These are phyloP conservation scores for Eudorina sp. DNA, from an alignment of 139 green algal genomes.

Conservation along the genomic window DNA sequence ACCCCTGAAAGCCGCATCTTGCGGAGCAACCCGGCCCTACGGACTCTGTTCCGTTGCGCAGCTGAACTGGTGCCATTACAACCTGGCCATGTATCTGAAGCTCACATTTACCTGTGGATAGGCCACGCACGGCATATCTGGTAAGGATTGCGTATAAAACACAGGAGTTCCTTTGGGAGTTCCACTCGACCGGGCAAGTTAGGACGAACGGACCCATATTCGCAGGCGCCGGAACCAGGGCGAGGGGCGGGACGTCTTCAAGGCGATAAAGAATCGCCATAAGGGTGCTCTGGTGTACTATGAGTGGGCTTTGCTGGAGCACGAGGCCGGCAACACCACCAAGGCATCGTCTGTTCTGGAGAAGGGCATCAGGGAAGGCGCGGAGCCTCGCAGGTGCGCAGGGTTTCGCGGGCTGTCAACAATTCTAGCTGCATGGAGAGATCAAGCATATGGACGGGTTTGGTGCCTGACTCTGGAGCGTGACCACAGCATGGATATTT, in stretches of 20 bases:
- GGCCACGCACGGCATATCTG: conserved; percentile 84
- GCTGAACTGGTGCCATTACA: conserved; percentile 76
- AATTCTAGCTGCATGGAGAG: too few species aligned
- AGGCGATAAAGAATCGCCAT: conserved; percentile 85
- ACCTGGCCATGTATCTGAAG: conserved; percentile 68
- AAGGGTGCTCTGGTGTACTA: conserved; percentile 69
- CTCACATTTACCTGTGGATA: conserved; percentile 85
- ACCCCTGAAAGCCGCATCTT: neutral
- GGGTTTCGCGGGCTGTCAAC: neutral
- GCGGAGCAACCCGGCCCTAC: neutral
- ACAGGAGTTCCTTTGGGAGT: too few species aligned
- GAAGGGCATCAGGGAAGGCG: conserved; percentile 73
- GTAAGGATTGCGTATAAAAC: conserved; percentile 53
- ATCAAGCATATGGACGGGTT: too few species aligned
- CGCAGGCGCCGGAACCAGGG: conserved; percentile 71
- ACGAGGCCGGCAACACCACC: conserved; percentile 64
- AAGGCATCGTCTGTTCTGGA: conserved; percentile 72
- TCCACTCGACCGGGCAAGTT: too few species aligned
- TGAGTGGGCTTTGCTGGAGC: conserved; percentile 87
- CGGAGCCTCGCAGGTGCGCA: conserved; percentile 67
- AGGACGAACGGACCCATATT: too few species aligned
- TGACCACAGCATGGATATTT: too few species aligned
- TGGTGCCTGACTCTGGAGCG: too few species aligned
- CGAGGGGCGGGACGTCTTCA: conserved; percentile 90
- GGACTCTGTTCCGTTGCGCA: conserved; percentile 80